Base-by-base conservation (phyloP, 164 flowering plant species). In the Magnolia kwangsiensis region DNA sequence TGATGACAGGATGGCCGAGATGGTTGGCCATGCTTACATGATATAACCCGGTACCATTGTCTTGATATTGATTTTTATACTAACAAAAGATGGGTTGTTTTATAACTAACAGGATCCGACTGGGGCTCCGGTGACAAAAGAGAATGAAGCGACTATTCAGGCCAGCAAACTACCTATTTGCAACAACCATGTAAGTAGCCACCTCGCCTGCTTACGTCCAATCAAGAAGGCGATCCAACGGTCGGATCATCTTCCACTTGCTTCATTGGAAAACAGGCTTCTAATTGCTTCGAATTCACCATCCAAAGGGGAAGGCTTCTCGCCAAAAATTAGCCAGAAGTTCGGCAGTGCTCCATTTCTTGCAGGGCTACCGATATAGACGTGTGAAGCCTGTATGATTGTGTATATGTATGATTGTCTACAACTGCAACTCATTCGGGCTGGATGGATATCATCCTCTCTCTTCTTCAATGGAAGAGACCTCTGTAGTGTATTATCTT, bases 191-290 rank as follows among this genome's bases (percentile, higher is more conserved):
- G 24, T 78, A 6, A 71, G 79, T 7, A 88, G 88, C n/a, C 85
- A 84, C 73, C 85, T 88, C 0, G 93, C 91, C 65, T 86, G 89
- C 80, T 82, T 90, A 78, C 85, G 90, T 27, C 86, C 86, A 19
- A 58, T 73, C 21, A 89, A 84, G 67, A 78, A 78, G 80, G 83
- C 79, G 31, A n/a, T 51, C 21, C 86, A 84, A 72, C 6, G 23
- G 55, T 71, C 77, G 6, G 73, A 37, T 75, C 82, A 76, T 37
- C 69, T 85, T 7, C 98, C 98, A 50, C 78, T 93, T 7, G 80
- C 82, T 74, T 79, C 91, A 7, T 65, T 90, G 77, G 92, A 90
- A 72, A 93, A 93, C 83, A 92, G 76, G 67, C 84, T 90, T 24
- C 82, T 83, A 20, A 59, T 77, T 10, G 74, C 85, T 51, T 82